Conservation (phyloP, 208 protist genomes). For the Leishmania amazonensis region DNA sequence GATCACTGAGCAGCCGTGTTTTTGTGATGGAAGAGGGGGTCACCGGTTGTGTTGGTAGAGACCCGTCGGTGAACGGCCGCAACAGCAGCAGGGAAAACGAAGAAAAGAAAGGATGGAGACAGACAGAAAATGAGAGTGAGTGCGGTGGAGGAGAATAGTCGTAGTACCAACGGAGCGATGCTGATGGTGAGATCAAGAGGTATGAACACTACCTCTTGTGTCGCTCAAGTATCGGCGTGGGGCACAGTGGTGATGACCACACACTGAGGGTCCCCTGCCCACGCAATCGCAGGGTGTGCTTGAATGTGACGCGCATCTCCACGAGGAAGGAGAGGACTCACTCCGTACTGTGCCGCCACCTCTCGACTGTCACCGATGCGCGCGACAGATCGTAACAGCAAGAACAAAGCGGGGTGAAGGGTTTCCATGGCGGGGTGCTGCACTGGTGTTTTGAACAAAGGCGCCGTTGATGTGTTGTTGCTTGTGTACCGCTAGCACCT, state of each 20-base stretch:
- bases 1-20: background rate
- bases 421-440: background rate
- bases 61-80: background rate
- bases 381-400: background rate
- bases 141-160: background rate
- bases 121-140: background rate
- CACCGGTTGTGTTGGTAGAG: background rate
- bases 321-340: background rate
- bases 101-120: background rate
- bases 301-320: background rate
- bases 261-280: background rate
- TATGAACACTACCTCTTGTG: background rate
- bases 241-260: background rate
- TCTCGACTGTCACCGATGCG: background rate
- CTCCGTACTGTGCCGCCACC: background rate
- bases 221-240: background rate
- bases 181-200: background rate
- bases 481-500: background rate
- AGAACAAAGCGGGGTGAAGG: background rate
- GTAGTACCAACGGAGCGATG: background rate
- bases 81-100: background rate
- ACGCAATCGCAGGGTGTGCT: background rate
- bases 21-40: background rate
- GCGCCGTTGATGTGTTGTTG: background rate
- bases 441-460: background rate